Percentiles rank a stretch among this genome's conserved stretches.
Conservation (phyloP, 305 asterid species). For the Fraxinus velutina region DNA sequence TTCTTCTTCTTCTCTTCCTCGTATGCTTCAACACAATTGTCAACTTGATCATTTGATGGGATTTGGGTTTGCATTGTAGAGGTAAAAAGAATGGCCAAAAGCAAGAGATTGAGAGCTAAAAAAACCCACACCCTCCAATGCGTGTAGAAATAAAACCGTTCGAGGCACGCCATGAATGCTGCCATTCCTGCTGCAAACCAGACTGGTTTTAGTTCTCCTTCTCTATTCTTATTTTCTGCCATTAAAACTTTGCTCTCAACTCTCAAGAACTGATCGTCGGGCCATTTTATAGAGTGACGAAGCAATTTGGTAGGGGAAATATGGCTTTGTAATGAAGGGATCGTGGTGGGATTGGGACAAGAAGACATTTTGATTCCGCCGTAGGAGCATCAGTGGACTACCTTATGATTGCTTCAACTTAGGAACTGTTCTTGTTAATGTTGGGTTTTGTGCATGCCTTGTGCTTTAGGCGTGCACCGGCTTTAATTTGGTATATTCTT, state of each 20-base stretch:
- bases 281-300: slow-evolving; percentile 27
- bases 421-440: background rate
- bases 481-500: slow-evolving; percentile 19
- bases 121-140: slow-evolving; percentile 81
- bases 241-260: slow-evolving; percentile 5
- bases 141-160: slow-evolving; percentile 60
- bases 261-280: background rate
- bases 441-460: slow-evolving; percentile 7
- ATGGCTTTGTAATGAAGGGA: slow-evolving; percentile 38
- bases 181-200: slow-evolving; percentile 88
- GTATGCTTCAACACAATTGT: slow-evolving; percentile 14
- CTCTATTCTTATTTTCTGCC: slow-evolving; percentile 40
- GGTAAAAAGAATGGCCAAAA: slow-evolving; percentile 75
- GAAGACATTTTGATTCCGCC: slow-evolving; percentile 53
- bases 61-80: slow-evolving; percentile 34
- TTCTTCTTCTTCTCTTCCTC: slow-evolving; percentile 23
- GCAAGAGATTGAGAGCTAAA: slow-evolving; percentile 74
- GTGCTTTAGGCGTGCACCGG: slow-evolving; percentile 43
- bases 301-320: background rate
- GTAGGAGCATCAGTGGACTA: slow-evolving; percentile 28
- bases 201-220: slow-evolving; percentile 58
- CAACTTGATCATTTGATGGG: slow-evolving; percentile 14
- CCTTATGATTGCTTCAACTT: slow-evolving; percentile 41
- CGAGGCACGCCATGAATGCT: slow-evolving; percentile 70
- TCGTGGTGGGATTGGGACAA: slow-evolving; percentile 45